Percentiles rank a stretch among this genome's conserved stretches.
These are phyloP conservation scores for Choiromyces venosus DNA, from an alignment of 495 filamentous ascomycete species.

Conservation along the genomic window DNA sequence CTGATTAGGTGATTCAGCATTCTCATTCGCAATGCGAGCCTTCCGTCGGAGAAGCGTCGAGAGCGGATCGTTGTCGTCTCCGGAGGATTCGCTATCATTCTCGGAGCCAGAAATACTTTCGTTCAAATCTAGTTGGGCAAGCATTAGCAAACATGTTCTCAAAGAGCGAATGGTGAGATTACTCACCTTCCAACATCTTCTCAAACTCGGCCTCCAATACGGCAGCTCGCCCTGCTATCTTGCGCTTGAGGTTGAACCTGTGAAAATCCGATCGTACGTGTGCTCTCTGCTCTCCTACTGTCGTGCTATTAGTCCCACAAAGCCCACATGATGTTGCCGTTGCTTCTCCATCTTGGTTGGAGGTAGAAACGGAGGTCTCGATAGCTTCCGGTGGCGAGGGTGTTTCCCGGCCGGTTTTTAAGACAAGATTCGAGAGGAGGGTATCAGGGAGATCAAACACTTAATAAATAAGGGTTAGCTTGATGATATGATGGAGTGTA, in stretches of 20 bases:
- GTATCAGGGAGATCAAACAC: slow-evolving; percentile 82
- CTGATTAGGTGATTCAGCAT: slow-evolving; percentile 47
- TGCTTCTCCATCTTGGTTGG: slow-evolving; percentile 43
- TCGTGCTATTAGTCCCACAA: slow-evolving; percentile 64
- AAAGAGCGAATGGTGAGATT: background rate
- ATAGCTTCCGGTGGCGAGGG: slow-evolving; percentile 34
- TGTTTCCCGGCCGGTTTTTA: slow-evolving; percentile 49
- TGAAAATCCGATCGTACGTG: slow-evolving; percentile 92
- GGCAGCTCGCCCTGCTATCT: slow-evolving; percentile 60
- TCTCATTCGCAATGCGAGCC: slow-evolving; percentile 43
- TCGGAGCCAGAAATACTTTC: slow-evolving; percentile 42
- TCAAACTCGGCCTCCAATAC: slow-evolving; percentile 78
- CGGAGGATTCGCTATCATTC: slow-evolving; percentile 49
- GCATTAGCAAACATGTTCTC: slow-evolving; percentile 45
- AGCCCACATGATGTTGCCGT: slow-evolving; percentile 74
- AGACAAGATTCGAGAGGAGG: slow-evolving; percentile 63
- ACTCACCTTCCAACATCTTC: slow-evolving; percentile 60
- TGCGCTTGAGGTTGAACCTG: slow-evolving; percentile 88
- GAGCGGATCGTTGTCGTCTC: slow-evolving; percentile 23
- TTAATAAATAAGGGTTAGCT: slow-evolving; percentile 42
- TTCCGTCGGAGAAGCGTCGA: slow-evolving; percentile 31
- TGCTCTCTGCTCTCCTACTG: slow-evolving; percentile 71
- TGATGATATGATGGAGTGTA: slow-evolving; percentile 5
- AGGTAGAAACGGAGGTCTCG: slow-evolving; percentile 23
- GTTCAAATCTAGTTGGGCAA: slow-evolving; percentile 44